Evolutionary conservation across 305 asterid genomes (phyloP), one percentile per base, ranked within the genome.

Genomic region (Fraxinus floribunda): DNA sequence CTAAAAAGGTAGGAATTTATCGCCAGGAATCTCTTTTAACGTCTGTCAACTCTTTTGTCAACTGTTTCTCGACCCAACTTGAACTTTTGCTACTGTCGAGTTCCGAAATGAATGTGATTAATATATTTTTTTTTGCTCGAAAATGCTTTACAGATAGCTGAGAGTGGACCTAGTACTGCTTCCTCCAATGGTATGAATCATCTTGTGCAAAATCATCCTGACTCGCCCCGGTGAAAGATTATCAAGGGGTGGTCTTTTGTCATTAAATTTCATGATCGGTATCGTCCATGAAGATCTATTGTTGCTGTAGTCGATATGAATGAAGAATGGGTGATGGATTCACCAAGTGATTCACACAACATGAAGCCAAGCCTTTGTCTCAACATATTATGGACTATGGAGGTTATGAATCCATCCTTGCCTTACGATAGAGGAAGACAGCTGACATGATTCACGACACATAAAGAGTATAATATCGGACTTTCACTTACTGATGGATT

Each of bases 111-210:
- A 3, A 20, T 16, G 9, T 9, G 15, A 70, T 62, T 41, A 20
- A 77, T 52, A 8, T 26, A 22, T 80, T 46, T 3, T 74, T 41
- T 49, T 49, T 15, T 80, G 16, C 76, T 66, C 18, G 35, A 77
- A 66, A 41, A 75, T 80, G 72, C 78, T 78, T 77, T 76, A 44
- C 79, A 87, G 87, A 86, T 80, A 72, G 78, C 86, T 84, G 83
- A 77, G 79, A 75, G 79, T 62, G 85, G 78, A 79, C 79, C 26
- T 26, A 41, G 72, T 46, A 22, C 72, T 38, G 79, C 84, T 78
- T 44, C 73, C 57, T 75, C 83, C 77, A 76, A 75, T 72, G 87
- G 55, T 38, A 80, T 77, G 81, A 80, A 76, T 70, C 81, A 68
- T 36, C 24, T 57, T 82, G 77, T 76, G 85, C 68, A 64, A 57